Conservation (phyloP, 2,329 filamentous ascomycete genomes). For the Monilinia laxa region DNA sequence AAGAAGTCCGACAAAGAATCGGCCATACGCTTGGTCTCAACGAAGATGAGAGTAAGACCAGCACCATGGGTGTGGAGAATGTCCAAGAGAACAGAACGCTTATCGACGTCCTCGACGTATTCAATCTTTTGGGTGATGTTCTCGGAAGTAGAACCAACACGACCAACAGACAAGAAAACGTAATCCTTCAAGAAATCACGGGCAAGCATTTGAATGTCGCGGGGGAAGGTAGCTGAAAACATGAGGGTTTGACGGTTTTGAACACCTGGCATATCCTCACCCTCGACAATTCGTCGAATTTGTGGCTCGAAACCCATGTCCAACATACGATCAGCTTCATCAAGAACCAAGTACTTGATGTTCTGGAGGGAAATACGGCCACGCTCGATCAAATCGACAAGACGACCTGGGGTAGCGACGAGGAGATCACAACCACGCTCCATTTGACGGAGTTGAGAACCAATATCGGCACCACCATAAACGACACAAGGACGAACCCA, state of each 20-base stretch:
- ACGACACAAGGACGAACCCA: slow-evolving; percentile 99
- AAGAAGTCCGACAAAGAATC: slow-evolving; percentile 97
- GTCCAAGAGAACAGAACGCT: slow-evolving; percentile 95
- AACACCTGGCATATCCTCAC: slow-evolving; percentile 92
- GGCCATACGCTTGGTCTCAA: slow-evolving; percentile 99
- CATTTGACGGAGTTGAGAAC: slow-evolving; percentile 95
- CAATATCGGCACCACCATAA: slow-evolving; percentile 98
- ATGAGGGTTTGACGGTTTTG: slow-evolving; percentile 93
- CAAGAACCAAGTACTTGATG: slow-evolving; percentile 98
- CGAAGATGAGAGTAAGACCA: slow-evolving; percentile 93
- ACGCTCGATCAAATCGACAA: slow-evolving; percentile 97
- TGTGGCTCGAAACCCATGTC: slow-evolving; percentile 99
- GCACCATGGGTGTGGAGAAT: slow-evolving; percentile 92
- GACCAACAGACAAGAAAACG: slow-evolving; percentile 96
- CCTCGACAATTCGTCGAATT: slow-evolving; percentile 97
- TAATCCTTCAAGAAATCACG: slow-evolving; percentile 99
- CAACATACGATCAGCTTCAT: slow-evolving; percentile 99
- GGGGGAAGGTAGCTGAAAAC: slow-evolving; percentile 99
- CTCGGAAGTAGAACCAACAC: slow-evolving; percentile 98
- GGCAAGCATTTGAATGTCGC: slow-evolving; percentile 98
- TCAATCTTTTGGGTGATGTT: slow-evolving; percentile 99
- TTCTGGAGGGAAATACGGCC: slow-evolving; percentile 95
- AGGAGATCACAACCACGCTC: slow-evolving; percentile 96
- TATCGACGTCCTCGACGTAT: slow-evolving; percentile 95
- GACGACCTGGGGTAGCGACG: slow-evolving; percentile 93